phyloP scores from a whole-genome alignment of 73 alveolate species.

The Paramecium octaurelia region DNA sequence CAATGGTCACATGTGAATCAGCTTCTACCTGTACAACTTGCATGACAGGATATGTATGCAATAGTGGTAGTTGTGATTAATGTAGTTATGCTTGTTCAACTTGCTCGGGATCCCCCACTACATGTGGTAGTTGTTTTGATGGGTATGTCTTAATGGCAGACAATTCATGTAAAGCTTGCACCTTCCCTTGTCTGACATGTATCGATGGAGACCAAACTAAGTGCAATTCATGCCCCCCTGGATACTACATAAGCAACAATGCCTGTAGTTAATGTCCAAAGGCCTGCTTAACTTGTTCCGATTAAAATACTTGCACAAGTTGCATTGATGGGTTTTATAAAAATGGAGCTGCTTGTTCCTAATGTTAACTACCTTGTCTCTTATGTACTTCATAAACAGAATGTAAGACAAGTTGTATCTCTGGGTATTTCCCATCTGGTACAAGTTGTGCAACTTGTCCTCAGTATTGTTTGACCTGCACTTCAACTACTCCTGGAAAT shows the following conservation, averaged over 20 bases:
- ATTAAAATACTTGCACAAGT: neutral
- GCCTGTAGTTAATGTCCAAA: neutral
- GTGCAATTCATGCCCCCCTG: slow-evolving; percentile 30
- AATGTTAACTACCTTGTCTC: neutral
- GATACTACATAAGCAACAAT: neutral
- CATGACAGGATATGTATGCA: neutral
- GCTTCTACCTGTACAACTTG: neutral
- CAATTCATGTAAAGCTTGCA: neutral
- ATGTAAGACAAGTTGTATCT: neutral
- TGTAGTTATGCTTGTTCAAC: slow-evolving; percentile 27
- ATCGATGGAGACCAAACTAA: neutral
- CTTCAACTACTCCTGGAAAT: neutral
- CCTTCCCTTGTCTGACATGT: slow-evolving; percentile 41
- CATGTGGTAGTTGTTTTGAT: neutral
- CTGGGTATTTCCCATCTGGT: slow-evolving; percentile 26
- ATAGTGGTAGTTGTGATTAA: neutral
- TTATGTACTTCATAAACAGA: neutral
- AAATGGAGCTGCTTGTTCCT: neutral
- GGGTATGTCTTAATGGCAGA: neutral
- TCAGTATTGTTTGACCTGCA: neutral
- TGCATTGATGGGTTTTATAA: slow-evolving; percentile 33
- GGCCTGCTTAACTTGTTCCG: slow-evolving; percentile 12
- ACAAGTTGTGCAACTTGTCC: neutral
- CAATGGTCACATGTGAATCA: neutral
- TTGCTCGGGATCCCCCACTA: neutral